phyloP scores from a whole-genome alignment of 106 monocot species.

The Dioscorea alata region DNA sequence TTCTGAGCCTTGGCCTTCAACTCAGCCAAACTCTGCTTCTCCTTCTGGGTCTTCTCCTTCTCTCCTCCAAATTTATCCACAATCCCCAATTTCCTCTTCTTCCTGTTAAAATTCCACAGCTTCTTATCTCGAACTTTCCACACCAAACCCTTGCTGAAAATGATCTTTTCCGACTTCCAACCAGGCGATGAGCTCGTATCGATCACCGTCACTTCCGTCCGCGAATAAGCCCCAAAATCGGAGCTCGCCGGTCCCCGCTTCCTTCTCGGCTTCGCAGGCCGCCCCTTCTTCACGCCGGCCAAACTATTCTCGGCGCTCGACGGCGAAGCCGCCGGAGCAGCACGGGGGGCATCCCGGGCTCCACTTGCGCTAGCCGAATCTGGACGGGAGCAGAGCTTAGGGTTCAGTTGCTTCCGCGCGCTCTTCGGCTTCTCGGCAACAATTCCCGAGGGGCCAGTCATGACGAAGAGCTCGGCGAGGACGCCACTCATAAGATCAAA shows the following conservation, averaged over 20 bases:
- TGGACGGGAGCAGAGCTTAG: conserved; percentile 15
- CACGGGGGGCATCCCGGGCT: background rate
- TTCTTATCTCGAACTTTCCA: conserved; percentile 72
- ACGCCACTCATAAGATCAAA: conserved; percentile 26
- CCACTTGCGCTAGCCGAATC: conserved; percentile 8
- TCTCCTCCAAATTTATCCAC: background rate
- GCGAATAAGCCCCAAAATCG: conserved; percentile 27
- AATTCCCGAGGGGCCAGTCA: conserved; percentile 9
- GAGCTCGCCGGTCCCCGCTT: conserved; percentile 8
- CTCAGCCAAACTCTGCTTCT: background rate
- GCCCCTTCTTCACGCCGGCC: conserved; percentile 12
- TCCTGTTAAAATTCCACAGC: conserved; percentile 36
- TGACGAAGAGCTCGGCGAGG: conserved; percentile 52
- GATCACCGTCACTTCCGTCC: conserved; percentile 72
- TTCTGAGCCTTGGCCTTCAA: conserved; percentile 13
- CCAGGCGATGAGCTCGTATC: conserved; percentile 51
- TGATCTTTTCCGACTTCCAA: conserved; percentile 63
- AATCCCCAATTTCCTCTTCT: conserved; percentile 46
- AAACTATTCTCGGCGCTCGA: conserved; percentile 31
- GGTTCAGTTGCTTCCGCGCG: conserved; percentile 40
- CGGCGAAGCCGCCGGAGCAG: conserved; percentile 5
- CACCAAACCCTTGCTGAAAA: conserved; percentile 50
- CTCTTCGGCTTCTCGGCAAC: background rate
- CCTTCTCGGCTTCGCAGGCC: conserved; percentile 10
- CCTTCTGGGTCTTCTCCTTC: conserved; percentile 6